Evolutionary conservation across 2,329 filamentous ascomycete species (phyloP).

Genomic region (Ophioceras dolichostomum): DNA sequence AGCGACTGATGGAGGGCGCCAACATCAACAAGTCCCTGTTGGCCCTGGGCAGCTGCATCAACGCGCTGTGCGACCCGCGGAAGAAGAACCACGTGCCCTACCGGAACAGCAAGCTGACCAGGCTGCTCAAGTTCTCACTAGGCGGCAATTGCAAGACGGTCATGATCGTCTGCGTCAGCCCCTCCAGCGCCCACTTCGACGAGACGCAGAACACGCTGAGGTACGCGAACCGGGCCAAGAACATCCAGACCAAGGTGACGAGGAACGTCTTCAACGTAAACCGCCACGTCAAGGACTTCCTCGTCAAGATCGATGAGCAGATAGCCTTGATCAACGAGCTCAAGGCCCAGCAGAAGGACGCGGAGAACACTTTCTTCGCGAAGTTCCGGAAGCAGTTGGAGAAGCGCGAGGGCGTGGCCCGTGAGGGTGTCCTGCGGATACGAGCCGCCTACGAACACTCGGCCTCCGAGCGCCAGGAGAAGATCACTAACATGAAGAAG

Average conservation of each 20-base stretch:
- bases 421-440: conserved; percentile 70
- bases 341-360: conserved; percentile 83
- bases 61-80: conserved; percentile 85
- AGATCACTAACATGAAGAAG: conserved; percentile 66
- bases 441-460: conserved; percentile 77
- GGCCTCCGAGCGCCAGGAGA: conserved; percentile 63
- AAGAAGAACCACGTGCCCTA: conserved; percentile 94
- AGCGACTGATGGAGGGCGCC: conserved; percentile 81
- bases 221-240: conserved; percentile 96
- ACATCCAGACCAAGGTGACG: conserved; percentile 99
- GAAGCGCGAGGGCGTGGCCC: conserved; percentile 63
- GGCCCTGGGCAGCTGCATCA: conserved; percentile 93
- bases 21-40: conserved; percentile 99
- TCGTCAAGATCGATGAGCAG: conserved; percentile 99
- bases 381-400: conserved; percentile 88
- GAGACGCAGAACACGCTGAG: conserved; percentile 96
- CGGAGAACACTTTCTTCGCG: conserved; percentile 65
- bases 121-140: conserved; percentile 89
- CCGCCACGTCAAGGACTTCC: conserved; percentile 95
- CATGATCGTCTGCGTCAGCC: conserved; percentile 98
- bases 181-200: conserved; percentile 92
- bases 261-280: conserved; percentile 99
- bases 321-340: conserved; percentile 95
- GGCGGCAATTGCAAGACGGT: conserved; percentile 98
- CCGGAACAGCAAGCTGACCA: conserved; percentile 92